phyloP scores from a whole-genome alignment of 2,329 filamentous ascomycete species.

The Xylaria sp. region DNA sequence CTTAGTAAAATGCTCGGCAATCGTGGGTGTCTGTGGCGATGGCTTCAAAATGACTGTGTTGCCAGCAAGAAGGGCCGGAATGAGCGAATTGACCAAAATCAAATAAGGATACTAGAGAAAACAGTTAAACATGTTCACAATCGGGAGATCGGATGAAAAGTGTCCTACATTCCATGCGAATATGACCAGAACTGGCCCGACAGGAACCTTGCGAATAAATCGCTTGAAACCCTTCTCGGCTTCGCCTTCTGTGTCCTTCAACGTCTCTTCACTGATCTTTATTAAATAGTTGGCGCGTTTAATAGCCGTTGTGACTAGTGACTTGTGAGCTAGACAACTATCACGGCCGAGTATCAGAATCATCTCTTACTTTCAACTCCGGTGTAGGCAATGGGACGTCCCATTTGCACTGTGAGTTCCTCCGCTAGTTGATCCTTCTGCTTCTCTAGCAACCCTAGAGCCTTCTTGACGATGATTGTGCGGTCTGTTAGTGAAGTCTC shows the following conservation, averaged over 20 bases:
- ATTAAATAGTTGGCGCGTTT: constrained; percentile 87
- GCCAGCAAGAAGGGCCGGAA: constrained; percentile 89
- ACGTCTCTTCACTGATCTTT: constrained; percentile 80
- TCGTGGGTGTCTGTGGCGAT: constrained; percentile 92
- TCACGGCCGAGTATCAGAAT: neutral
- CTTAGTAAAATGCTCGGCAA: constrained; percentile 83
- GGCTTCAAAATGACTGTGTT: constrained; percentile 95
- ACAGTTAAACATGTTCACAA: constrained; percentile 29
- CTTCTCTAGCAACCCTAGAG: constrained; percentile 74
- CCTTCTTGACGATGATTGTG: constrained; percentile 82
- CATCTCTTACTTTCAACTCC: constrained; percentile 68
- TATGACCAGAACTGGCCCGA: constrained; percentile 87
- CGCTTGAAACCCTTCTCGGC: constrained; percentile 88
- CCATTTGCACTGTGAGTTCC: constrained; percentile 95
- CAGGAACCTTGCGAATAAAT: constrained; percentile 87
- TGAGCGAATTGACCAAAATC: constrained; percentile 89
- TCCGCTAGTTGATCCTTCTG: constrained; percentile 82
- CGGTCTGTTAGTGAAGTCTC: constrained; percentile 79
- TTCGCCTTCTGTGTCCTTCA: constrained; percentile 85
- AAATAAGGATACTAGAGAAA: constrained; percentile 84
- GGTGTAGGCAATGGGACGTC: constrained; percentile 87
- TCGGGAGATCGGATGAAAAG: neutral
- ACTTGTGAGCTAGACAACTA: constrained; percentile 29
- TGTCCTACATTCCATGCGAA: constrained; percentile 92
- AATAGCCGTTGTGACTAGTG: constrained; percentile 77